phyloP scores from a whole-genome alignment of 306 rosid genomes.

The Luffa aegyptiaca region DNA sequence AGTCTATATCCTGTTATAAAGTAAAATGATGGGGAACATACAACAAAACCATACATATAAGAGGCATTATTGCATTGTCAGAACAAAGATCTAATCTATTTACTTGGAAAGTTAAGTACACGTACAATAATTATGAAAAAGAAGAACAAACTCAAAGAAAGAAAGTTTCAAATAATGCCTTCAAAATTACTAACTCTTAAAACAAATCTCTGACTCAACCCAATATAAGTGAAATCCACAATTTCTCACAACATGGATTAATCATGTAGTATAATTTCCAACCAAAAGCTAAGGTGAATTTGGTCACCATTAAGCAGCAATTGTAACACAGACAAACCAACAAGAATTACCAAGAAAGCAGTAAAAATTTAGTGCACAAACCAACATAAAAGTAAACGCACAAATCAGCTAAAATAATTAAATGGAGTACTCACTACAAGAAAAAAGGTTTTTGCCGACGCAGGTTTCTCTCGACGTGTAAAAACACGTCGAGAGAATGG shows the following conservation, averaged over 20 bases:
- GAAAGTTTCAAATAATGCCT: background rate
- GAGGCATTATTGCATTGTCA: background rate
- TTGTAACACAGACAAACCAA: background rate
- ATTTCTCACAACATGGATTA: too few species aligned
- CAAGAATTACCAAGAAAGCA: background rate
- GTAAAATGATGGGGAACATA: background rate
- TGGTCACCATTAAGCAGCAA: background rate
- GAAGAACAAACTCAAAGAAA: background rate
- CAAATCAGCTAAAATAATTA: background rate
- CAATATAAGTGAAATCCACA: too few species aligned
- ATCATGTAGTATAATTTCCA: background rate
- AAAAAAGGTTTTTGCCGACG: too few species aligned
- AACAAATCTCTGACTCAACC: too few species aligned
- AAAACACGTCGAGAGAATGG: too few species aligned
- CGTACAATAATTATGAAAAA: background rate
- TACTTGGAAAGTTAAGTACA: background rate
- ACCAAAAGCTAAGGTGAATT: background rate
- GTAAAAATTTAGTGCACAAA: background rate
- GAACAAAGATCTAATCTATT: too few species aligned
- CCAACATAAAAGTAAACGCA: background rate
- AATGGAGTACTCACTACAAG: background rate
- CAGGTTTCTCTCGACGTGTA: too few species aligned
- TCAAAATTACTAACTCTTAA: background rate
- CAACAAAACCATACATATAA: background rate
- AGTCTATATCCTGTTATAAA: background rate